These are phyloP conservation scores for Phylloporus sp. DNA, from an alignment of 768 basidiomycete genomes.

Conservation along the genomic window DNA sequence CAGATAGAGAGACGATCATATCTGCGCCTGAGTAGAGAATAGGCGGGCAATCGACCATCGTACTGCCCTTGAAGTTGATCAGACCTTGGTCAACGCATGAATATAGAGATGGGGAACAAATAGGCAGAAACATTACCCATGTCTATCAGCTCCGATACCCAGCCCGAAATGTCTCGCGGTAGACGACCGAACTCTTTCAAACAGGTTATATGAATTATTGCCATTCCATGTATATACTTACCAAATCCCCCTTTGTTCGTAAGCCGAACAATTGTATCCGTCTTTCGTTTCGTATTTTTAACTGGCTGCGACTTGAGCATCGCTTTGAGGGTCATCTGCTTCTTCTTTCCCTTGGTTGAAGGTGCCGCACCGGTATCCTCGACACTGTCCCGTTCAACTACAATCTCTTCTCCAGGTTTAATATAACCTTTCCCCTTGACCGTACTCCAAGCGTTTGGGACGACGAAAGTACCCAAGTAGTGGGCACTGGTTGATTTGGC, in stretches of 20 bases:
- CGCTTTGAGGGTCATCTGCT: slow-evolving; percentile 59
- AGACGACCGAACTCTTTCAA: slow-evolving; percentile 71
- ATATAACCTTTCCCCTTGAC: slow-evolving; percentile 70
- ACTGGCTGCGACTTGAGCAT: slow-evolving; percentile 60
- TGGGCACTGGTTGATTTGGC: slow-evolving; percentile 37
- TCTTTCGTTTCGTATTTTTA: slow-evolving; percentile 48
- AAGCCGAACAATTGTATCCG: slow-evolving; percentile 63
- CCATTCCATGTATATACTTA: slow-evolving; percentile 28
- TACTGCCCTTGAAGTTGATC: slow-evolving; percentile 61
- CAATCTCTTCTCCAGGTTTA: slow-evolving; percentile 56
- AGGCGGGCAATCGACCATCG: slow-evolving; percentile 75
- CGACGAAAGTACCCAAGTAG: slow-evolving; percentile 67
- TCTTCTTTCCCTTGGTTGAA: slow-evolving; percentile 42
- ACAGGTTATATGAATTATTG: neutral
- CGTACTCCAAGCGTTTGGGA: slow-evolving; percentile 77
- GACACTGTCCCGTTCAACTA: slow-evolving; percentile 51
- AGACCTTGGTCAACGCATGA: slow-evolving; percentile 41
- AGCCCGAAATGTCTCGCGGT: slow-evolving; percentile 63
- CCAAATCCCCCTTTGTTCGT: slow-evolving; percentile 64
- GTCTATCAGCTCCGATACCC: slow-evolving; percentile 74
- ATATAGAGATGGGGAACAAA: neutral
- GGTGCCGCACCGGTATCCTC: slow-evolving; percentile 27
- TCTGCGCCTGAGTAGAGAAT: slow-evolving; percentile 70
- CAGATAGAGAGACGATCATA: slow-evolving; percentile 71
- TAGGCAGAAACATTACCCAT: slow-evolving; percentile 40